Percentiles rank a stretch among this genome's conserved stretches.
Evolutionary conservation across 1,284 basidiomycete species (phyloP).

Genomic region (Fomitopsis palustris): DNA sequence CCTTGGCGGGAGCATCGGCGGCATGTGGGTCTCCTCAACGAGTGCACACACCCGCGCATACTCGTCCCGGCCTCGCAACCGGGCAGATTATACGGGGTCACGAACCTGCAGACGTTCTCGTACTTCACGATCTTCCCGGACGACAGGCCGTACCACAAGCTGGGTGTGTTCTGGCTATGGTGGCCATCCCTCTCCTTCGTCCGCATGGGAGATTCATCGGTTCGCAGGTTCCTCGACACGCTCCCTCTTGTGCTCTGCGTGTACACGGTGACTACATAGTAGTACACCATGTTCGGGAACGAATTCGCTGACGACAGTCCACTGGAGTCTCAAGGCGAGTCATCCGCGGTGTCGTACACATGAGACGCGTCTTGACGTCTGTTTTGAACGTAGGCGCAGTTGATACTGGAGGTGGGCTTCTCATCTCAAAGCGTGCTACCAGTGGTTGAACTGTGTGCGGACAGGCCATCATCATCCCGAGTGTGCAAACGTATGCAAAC

Average conservation of each 20-base stretch:
- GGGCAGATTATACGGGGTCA: constrained; percentile 29
- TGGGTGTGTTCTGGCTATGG: constrained; percentile 28
- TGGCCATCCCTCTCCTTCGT: constrained; percentile 4
- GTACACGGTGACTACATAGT: constrained; percentile 20
- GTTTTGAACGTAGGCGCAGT: constrained; percentile 10
- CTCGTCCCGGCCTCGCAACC: too few relatives aligned
- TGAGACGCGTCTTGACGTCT: too few relatives aligned
- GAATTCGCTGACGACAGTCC: constrained; percentile 12
- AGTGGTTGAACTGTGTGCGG: too few relatives aligned
- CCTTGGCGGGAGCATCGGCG: too few relatives aligned
- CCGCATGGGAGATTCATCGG: too few relatives aligned
- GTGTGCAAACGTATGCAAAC: constrained; percentile 20
- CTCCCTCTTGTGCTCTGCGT: constrained; percentile 18
- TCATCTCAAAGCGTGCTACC: too few relatives aligned
- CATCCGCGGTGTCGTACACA: too few relatives aligned
- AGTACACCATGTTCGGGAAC: constrained; percentile 19
- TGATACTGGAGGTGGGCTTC: constrained; percentile 18
- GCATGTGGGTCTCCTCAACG: too few relatives aligned
- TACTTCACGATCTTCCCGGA: constrained; percentile 36
- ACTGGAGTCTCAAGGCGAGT: constrained; percentile 22
- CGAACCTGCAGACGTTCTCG: constrained; percentile 36
- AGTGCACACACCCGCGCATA: too few relatives aligned
- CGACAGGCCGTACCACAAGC: constrained; percentile 34
- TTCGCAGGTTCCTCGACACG: constrained; percentile 19
- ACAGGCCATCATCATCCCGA: constrained; percentile 15